Conservation (phyloP, 495 filamentous ascomycete genomes). For the Chaetomium tenue region DNA sequence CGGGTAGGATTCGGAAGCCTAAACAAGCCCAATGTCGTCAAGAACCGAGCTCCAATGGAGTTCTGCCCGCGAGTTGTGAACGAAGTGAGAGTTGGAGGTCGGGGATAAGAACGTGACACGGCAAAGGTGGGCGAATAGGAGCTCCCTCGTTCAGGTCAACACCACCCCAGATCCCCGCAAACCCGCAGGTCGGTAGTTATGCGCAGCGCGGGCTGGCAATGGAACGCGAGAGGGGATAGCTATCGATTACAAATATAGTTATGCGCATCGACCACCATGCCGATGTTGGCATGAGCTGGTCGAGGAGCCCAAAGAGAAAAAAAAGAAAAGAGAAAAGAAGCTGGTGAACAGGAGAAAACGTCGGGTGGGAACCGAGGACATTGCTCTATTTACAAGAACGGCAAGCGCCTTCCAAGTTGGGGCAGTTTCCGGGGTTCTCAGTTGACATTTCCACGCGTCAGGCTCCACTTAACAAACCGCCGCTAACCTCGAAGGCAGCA, state of each 20-base stretch:
- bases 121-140: background rate
- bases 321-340: background rate
- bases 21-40: background rate
- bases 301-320: background rate
- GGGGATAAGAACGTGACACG: background rate
- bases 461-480: conserved; percentile 1
- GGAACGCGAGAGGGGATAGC: background rate
- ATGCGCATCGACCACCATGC: background rate
- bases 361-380: background rate
- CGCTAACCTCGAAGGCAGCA: background rate
- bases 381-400: conserved; percentile 12
- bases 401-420: conserved; percentile 2
- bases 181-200: background rate
- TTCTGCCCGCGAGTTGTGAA: background rate
- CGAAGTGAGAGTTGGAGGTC: background rate
- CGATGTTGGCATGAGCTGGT: background rate
- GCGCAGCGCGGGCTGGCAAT: background rate
- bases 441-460: background rate
- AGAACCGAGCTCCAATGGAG: background rate
- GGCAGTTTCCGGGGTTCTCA: conserved; percentile 4
- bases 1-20: background rate
- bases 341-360: conserved; percentile 2
- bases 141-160: background rate
- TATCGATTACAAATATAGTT: background rate
- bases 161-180: background rate